Base-by-base conservation (phyloP, 1,284 basidiomycete species). In the Fomitopsis schrenkii region DNA sequence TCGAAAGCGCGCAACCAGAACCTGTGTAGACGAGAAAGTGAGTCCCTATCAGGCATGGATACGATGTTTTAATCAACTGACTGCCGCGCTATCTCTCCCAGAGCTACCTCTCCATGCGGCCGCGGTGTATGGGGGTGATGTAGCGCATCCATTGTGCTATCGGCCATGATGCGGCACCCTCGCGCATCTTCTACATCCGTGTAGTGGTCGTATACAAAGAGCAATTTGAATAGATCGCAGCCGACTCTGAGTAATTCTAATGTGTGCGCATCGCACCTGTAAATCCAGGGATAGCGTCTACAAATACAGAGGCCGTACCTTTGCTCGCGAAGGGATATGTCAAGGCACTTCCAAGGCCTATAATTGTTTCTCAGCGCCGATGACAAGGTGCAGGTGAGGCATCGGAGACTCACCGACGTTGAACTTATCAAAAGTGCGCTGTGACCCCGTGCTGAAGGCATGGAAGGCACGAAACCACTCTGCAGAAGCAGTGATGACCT, bases 131-230 rank as follows among this genome's bases (percentile, higher is more conserved):
- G 55, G 0, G 75, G 74, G 61, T 77, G 64, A 1, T 64, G 52
- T 17, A 80, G 54, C 1, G 75, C 77, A 55, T 78, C 73, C 65
- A 75, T 74, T n/a, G 78, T 59, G 17, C 69, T 66, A n/a, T 75
- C 67, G 10, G 68, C 74, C 50, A 69, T 59, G 19, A 58, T 17
- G 10, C 63, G 65, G 55, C 67, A 68, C n/a, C 54, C 63, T 7
- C 66, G 59, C 8, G 64, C 65, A 45, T 64, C 62, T 26, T 70
- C 66, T 1, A 69, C 63, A 55, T 79, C 76, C 33, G 74, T 73
- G 59, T 75, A 73, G 58, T 79, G 76, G 60, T 79, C 77, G 52
- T 76, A 68, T 12, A 76, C 70, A 59, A 77, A 78, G 60, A 75
- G 74, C 9, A 78, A 65, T 42, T 73, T 74, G 71, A 79, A 78